phyloP scores from a whole-genome alignment of 2,329 filamentous ascomycete genomes.

The Fusarium tanahbumbuense region DNA sequence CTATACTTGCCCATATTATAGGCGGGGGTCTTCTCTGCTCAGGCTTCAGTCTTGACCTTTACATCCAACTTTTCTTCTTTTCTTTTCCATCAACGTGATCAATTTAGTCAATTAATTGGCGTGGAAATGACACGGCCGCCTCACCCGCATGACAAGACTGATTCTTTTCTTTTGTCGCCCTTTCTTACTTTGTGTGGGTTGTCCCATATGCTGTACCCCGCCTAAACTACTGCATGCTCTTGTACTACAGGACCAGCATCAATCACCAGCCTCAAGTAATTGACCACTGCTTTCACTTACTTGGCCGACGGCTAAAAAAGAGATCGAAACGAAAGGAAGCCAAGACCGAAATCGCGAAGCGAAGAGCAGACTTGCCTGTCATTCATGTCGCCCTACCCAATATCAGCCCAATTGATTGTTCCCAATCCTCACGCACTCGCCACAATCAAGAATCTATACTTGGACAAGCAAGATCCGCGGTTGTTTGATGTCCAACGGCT shows the following conservation, averaged over 20 bases:
- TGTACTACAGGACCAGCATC: slow-evolving; percentile 4
- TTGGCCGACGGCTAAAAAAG: slow-evolving; percentile 11
- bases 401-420: slow-evolving; percentile 28
- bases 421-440: slow-evolving; percentile 19
- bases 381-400: slow-evolving; percentile 36
- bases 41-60: slow-evolving; percentile 10
- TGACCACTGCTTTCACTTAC: not conserved
- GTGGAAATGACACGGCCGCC: not conserved
- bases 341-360: not conserved
- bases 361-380: not conserved
- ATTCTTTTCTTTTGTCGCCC: slow-evolving; percentile 22
- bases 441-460: slow-evolving; percentile 16
- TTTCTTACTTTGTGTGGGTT: slow-evolving; percentile 9
- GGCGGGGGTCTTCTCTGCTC: slow-evolving; percentile 21
- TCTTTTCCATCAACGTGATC: not conserved
- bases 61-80: slow-evolving; percentile 24
- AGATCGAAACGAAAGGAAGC: not conserved
- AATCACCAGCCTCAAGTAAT: not conserved
- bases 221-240: slow-evolving; percentile 5
- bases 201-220: not conserved
- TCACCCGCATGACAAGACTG: not conserved
- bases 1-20: slow-evolving; percentile 24
- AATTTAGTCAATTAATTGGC: slow-evolving; percentile 9
- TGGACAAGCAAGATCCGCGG: slow-evolving; percentile 5
- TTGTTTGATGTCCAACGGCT: slow-evolving; percentile 28